Base-by-base conservation (phyloP, 2,329 filamentous ascomycete species). In the Phialophora verrucosa region DNA sequence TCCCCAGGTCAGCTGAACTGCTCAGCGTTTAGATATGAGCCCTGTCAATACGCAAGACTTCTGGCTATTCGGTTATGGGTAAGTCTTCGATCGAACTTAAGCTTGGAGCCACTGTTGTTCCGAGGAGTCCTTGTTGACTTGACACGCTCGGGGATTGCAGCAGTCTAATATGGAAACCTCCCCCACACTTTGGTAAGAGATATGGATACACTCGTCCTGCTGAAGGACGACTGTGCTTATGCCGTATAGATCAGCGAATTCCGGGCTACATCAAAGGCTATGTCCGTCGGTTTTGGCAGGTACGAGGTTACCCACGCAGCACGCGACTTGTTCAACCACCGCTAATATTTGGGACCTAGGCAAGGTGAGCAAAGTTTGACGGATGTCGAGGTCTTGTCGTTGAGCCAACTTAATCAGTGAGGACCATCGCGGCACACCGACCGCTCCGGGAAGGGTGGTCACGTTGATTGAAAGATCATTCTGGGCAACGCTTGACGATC, bases 31-130 rank as follows among this genome's bases (percentile, higher is more conserved):
- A 31, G 32, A 51, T 29, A 65, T 63, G 67, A 62, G 59, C 38
- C 56, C 59, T 11, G 51, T 58, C 10, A 23, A 53, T 20, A 72
- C 81, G 27, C 82, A 86, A 42, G 91, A 96, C 76, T 93, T 98
- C 74, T 99, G 95, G 95, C 83, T 99, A 54, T 98, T 97, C 79
- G 95, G 95, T 69, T 99, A 98, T 76, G 95, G 94, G 94, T 97
- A 83, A 49, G 67, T 58, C 55, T 17, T 51, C 49, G 49, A 27
- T 25, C 20, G 20, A 25, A 31, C 14, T n/a, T 12, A 47, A 35
- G 42, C 38, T 14, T 25, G 35, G 25, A 47, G 23, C 32, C 38
- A n/a, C 20, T 29, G 23, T 38, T 54, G 14, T 53, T 61, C 56
- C 47, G 69, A 20, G 29, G 14, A 31, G 20, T 14, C n/a, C 23